These are phyloP conservation scores for Stemphylium beticola DNA, from an alignment of 2,329 filamentous ascomycete genomes.

Conservation along the genomic window DNA sequence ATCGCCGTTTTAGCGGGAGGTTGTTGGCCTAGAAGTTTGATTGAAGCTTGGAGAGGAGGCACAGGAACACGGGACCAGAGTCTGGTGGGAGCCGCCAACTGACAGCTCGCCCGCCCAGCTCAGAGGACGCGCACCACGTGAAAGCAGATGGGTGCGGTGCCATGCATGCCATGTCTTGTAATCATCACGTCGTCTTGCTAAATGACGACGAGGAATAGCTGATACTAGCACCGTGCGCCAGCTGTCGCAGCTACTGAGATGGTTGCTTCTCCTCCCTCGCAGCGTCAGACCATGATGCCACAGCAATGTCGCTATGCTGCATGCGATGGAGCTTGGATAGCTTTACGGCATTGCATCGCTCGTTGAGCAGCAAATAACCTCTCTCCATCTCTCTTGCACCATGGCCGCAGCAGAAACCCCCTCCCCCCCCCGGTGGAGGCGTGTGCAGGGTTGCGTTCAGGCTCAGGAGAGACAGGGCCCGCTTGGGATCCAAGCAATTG, in stretches of 20 bases:
- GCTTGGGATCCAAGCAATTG: constrained; percentile 19
- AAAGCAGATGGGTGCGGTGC: no score
- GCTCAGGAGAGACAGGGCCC: constrained; percentile 26
- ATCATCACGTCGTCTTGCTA: no score
- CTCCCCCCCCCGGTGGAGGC: not conserved
- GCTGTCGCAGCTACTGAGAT: constrained; percentile 1
- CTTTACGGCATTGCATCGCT: no score
- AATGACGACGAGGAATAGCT: not conserved
- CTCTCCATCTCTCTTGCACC: not conserved
- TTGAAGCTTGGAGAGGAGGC: no score
- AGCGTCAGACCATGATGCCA: not conserved
- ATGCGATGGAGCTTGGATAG: no score
- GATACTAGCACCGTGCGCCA: constrained; percentile 1
- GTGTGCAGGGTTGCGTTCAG: constrained; percentile 28
- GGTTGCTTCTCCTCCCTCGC: not conserved
- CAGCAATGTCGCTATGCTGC: not conserved
- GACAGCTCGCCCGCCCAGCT: no score
- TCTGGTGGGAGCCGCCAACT: no score
- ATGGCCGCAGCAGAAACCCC: not conserved
- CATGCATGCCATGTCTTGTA: no score
- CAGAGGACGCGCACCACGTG: no score
- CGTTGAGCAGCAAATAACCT: no score
- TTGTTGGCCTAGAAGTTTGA: not conserved
- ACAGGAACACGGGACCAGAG: no score
- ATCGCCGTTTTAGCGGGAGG: constrained; percentile 10